Conservation (phyloP, 805 yeast species). For the Sugiyamaella chiloensis region DNA sequence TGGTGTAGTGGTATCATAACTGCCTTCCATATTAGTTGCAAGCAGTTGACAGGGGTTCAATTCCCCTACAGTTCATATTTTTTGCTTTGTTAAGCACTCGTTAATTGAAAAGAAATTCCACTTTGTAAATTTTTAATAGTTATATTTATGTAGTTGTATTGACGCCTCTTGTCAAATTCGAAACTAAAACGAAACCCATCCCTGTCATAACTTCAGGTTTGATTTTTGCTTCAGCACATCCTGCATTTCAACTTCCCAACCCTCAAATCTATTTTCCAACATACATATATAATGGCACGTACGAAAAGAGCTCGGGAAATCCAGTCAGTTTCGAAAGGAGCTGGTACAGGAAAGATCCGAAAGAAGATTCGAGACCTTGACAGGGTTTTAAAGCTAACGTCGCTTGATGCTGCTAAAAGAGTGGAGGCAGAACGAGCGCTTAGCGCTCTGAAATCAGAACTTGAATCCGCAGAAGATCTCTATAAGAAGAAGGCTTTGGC, state of each 20-base stretch:
- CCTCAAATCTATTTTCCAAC: too few species aligned
- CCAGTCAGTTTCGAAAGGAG: slow-evolving; percentile 7
- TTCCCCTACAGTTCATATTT: slow-evolving; percentile 6
- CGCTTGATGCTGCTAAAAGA: slow-evolving; percentile 50
- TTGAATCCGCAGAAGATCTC: slow-evolving; percentile 45
- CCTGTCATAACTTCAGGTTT: not conserved
- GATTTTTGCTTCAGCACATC: too few species aligned
- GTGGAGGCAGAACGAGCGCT: slow-evolving; percentile 61
- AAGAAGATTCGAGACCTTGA: slow-evolving; percentile 85
- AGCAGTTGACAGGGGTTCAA: slow-evolving; percentile 8
- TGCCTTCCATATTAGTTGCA: slow-evolving; percentile 6
- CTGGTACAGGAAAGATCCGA: slow-evolving; percentile 53
- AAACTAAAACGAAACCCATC: not conserved
- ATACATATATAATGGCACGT: too few species aligned
- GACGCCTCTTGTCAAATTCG: too few species aligned
- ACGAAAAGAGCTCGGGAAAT: slow-evolving; percentile 14
- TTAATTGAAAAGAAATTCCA: too few species aligned
- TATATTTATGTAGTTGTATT: too few species aligned
- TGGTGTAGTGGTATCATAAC: slow-evolving; percentile 7
- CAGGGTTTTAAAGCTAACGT: slow-evolving; percentile 60
- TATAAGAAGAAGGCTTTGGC: slow-evolving; percentile 51
- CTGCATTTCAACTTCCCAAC: too few species aligned
- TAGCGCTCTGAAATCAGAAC: slow-evolving; percentile 58
- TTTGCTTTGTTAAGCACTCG: not conserved
- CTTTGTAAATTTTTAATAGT: too few species aligned